Conservation (phyloP, 148 eudicot genomes). For the Spergularia marina region DNA sequence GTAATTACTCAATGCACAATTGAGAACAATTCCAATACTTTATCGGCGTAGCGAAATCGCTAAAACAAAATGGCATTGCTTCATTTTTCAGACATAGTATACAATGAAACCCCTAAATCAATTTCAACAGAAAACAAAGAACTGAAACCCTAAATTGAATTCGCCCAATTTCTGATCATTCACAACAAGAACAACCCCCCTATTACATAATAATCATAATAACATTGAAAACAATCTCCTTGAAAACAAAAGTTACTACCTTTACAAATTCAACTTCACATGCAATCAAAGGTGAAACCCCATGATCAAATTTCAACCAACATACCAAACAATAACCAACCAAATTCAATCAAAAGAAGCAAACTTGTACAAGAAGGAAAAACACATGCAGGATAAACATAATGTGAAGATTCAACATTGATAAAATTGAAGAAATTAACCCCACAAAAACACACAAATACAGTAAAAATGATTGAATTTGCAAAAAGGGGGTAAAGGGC, state of each 20-base stretch:
- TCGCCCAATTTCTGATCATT: slow-evolving; percentile 1
- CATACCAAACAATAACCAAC: not conserved
- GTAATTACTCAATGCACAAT: not conserved
- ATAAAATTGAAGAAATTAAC: not conserved
- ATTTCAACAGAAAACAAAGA: slow-evolving; percentile 5
- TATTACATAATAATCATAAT: not conserved
- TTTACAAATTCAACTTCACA: slow-evolving; percentile 1
- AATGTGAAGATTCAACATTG: not conserved
- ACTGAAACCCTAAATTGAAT: slow-evolving; percentile 12
- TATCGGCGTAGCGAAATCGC: not conserved
- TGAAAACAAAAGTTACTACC: slow-evolving; percentile 1
- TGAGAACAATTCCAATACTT: not conserved
- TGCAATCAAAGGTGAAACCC: not conserved
- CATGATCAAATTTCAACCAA: not conserved
- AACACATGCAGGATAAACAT: not conserved
- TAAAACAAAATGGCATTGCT: not conserved
- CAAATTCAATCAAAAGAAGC: not conserved
- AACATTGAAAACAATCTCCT: not conserved
- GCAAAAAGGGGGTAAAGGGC: not conserved
- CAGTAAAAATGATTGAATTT: not conserved
- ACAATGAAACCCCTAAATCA: slow-evolving; percentile 10
- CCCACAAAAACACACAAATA: not conserved
- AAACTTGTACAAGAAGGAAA: not conserved
- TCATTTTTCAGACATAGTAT: no score
- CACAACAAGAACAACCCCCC: not conserved